phyloP scores from a whole-genome alignment of 1,284 basidiomycete genomes.

The Naganishia liquefaciens region DNA sequence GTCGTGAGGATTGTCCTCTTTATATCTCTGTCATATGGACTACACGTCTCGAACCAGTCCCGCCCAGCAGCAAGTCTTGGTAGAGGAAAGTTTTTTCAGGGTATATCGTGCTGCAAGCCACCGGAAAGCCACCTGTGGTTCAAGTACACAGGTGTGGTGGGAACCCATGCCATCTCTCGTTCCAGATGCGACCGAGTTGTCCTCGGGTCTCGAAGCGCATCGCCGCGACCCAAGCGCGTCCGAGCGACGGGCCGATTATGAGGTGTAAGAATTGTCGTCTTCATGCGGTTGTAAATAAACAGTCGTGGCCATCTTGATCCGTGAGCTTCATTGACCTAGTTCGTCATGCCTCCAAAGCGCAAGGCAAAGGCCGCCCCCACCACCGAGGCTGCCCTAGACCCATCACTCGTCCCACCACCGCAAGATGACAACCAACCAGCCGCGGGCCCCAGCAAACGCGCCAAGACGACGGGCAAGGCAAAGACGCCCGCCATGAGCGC shows the following conservation, averaged over 20 bases:
- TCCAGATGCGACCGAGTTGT: too few relatives aligned
- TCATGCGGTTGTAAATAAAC: conserved; percentile 12
- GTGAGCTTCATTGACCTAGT: not conserved
- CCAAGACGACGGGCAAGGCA: conserved; percentile 13
- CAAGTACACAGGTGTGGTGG: too few relatives aligned
- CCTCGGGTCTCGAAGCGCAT: too few relatives aligned
- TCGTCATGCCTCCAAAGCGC: conserved; percentile 11
- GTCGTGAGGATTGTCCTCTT: too few relatives aligned
- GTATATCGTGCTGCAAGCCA: too few relatives aligned
- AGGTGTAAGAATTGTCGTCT: conserved; percentile 17
- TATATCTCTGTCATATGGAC: too few relatives aligned
- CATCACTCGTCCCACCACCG: not conserved
- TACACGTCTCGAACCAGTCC: too few relatives aligned
- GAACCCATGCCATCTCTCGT: too few relatives aligned
- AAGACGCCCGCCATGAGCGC: conserved; percentile 22
- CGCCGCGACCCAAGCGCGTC: not conserved
- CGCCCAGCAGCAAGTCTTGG: too few relatives aligned
- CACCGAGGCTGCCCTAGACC: not conserved
- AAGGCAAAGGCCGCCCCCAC: not conserved
- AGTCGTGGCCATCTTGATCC: not conserved
- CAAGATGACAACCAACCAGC: not conserved
- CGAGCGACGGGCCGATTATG: not conserved
- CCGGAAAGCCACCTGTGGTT: too few relatives aligned
- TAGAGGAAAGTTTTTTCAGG: too few relatives aligned
- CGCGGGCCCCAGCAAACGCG: conserved; percentile 20